Percentiles rank a stretch among this genome's conserved stretches.
Evolutionary conservation across 768 basidiomycete genomes (phyloP).

Genomic region (Sutorius australiensis): DNA sequence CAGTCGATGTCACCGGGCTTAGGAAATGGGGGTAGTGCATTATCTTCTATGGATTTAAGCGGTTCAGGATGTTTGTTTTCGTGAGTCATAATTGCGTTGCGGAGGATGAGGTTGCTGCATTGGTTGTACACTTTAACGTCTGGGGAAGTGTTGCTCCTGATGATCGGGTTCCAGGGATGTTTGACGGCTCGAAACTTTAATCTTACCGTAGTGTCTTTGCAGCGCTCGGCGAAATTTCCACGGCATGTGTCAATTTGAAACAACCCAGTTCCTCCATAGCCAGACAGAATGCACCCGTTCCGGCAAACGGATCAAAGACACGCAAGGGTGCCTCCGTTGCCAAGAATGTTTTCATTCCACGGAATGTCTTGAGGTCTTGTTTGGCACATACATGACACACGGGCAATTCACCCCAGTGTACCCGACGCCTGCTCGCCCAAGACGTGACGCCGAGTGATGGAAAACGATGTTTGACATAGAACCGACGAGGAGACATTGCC

Average conservation of each 20-base stretch:
- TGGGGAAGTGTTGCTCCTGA: conserved; percentile 49
- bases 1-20: conserved; percentile 54
- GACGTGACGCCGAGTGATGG: conserved; percentile 36
- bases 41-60: conserved; percentile 38
- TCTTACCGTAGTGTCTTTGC: conserved; percentile 59
- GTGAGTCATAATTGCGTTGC: conserved; percentile 53
- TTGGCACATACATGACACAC: conserved; percentile 46
- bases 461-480: conserved; percentile 53
- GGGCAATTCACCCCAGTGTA: conserved; percentile 36
- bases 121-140: conserved; percentile 60
- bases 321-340: conserved; percentile 24
- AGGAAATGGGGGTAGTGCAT: conserved; percentile 43
- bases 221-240: conserved; percentile 77
- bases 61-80: conserved; percentile 38
- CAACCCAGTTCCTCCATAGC: conserved; percentile 55
- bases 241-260: conserved; percentile 56
- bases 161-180: conserved; percentile 3
- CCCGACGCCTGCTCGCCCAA: conserved; percentile 35
- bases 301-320: conserved; percentile 42
- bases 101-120: conserved; percentile 62
- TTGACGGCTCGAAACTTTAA: background rate
- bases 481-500: conserved; percentile 50
- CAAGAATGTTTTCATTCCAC: conserved; percentile 33
- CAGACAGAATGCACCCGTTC: conserved; percentile 57
- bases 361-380: conserved; percentile 30